Conservation (phyloP, 2,329 filamentous ascomycete genomes). For the Hymenoscyphus salicellus region DNA sequence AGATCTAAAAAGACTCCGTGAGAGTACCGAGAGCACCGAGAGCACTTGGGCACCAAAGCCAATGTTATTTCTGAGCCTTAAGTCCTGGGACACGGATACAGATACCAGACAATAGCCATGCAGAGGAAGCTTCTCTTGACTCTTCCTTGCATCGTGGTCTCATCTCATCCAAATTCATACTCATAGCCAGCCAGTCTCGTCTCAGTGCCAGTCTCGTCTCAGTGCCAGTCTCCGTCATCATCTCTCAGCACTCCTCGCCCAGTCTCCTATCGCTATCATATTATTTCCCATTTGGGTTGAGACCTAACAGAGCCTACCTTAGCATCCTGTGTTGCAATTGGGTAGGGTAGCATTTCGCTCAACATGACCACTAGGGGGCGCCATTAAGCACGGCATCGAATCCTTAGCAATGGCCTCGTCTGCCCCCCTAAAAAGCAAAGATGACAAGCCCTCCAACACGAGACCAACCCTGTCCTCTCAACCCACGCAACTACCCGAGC, state of each 20-base stretch:
- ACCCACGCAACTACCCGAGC: not conserved
- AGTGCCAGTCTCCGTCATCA: not conserved
- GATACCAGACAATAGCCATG: not conserved
- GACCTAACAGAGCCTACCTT: not conserved
- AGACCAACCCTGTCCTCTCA: slow-evolving; percentile 6
- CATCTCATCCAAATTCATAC: not conserved
- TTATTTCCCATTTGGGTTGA: not conserved
- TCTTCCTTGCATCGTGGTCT: not conserved
- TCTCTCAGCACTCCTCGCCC: not conserved
- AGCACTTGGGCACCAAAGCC: not conserved
- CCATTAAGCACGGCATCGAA: not conserved
- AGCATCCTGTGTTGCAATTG: not conserved
- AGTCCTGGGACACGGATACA: not conserved
- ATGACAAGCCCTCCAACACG: not conserved
- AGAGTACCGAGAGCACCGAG: not conserved
- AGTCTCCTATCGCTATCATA: not conserved
- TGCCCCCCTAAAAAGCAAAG: not conserved
- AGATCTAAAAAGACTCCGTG: not conserved
- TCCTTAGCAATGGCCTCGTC: not conserved
- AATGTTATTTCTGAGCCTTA: not conserved
- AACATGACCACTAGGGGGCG: slow-evolving; percentile 1
- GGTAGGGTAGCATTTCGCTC: not conserved
- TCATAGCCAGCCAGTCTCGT: not conserved
- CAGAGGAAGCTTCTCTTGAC: not conserved
- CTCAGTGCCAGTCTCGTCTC: too few relatives aligned